Conservation (phyloP, 176 grass and related monocot genomes). For the Poa pratensis region DNA sequence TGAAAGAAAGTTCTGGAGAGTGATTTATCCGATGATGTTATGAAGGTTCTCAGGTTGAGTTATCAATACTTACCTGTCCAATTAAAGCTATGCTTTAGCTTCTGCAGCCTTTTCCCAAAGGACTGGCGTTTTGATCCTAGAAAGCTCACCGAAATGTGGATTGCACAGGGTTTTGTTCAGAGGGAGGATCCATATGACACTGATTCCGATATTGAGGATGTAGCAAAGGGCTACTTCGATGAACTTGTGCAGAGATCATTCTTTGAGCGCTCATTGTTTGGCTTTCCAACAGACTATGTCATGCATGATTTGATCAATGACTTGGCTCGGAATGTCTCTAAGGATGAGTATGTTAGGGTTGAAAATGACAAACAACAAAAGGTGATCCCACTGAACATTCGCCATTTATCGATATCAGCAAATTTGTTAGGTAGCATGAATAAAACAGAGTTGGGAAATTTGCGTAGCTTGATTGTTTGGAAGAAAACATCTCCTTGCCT, state of each 20-base stretch:
- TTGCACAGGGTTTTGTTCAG: constrained; percentile 65
- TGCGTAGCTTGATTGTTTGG: constrained; percentile 54
- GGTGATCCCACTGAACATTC: constrained; percentile 43
- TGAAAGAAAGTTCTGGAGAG: constrained; percentile 59
- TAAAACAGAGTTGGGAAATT: constrained; percentile 44
- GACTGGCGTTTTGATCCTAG: constrained; percentile 46
- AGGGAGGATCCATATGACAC: constrained; percentile 40
- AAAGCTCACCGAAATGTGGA: constrained; percentile 66
- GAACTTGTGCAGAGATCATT: constrained; percentile 68
- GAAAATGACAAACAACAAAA: constrained; percentile 38
- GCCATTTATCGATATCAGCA: constrained; percentile 51
- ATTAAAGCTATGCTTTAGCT: constrained; percentile 68
- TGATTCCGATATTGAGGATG: constrained; percentile 29
- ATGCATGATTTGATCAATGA: constrained; percentile 73
- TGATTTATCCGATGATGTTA: constrained; percentile 69
- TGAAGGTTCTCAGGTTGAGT: constrained; percentile 64
- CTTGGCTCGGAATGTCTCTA: constrained; percentile 54
- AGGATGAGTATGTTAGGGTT: constrained; percentile 55
- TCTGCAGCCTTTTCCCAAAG: constrained; percentile 67
- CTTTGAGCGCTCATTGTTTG: constrained; percentile 39
- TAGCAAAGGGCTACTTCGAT: constrained; percentile 46
- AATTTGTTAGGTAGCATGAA: constrained; percentile 3
- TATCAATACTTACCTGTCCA: constrained; percentile 60
- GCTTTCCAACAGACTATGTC: constrained; percentile 38
- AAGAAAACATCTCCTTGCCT: constrained; percentile 39